Evolutionary conservation across 352 stramenopile genomes (phyloP).

Genomic region (Phytophthora chlamydospora): DNA sequence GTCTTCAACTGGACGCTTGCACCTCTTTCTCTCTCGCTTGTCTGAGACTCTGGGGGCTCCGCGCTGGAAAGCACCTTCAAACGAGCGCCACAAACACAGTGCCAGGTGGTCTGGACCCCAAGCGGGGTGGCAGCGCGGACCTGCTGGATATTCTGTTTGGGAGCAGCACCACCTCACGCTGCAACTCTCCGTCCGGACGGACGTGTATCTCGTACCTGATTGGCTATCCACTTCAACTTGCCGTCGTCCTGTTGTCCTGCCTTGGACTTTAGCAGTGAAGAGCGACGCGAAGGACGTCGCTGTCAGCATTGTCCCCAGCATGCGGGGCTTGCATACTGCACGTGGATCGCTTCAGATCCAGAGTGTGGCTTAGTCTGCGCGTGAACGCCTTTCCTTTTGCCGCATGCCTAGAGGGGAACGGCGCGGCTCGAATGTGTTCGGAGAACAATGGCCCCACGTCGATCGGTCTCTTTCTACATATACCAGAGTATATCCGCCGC

Average conservation of each 20-base stretch:
- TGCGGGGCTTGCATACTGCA: no score
- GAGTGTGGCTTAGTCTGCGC: background rate
- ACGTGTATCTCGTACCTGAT: constrained; percentile 14
- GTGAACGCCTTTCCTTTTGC: background rate
- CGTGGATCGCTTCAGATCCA: background rate
- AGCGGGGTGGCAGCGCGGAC: background rate
- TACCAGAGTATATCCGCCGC: background rate
- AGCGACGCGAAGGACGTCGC: background rate
- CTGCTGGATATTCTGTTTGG: constrained; percentile 21
- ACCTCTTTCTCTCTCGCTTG: constrained; percentile 6
- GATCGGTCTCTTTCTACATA: constrained; percentile 2
- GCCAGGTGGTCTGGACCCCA: constrained; percentile 2
- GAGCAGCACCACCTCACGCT: background rate
- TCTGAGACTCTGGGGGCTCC: background rate
- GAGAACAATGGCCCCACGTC: background rate
- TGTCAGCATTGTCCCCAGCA: background rate
- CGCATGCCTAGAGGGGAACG: no score
- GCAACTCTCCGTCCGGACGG: background rate
- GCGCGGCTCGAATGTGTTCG: constrained; percentile 13
- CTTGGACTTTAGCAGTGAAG: no score
- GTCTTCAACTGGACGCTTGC: constrained; percentile 19
- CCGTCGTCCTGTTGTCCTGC: constrained; percentile 5
- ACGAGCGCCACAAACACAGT: background rate
- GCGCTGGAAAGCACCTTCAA: background rate
- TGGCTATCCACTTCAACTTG: constrained; percentile 37